Conservation (phyloP, 2,329 filamentous ascomycete genomes). For the Chrysosphaeria jannelii region DNA sequence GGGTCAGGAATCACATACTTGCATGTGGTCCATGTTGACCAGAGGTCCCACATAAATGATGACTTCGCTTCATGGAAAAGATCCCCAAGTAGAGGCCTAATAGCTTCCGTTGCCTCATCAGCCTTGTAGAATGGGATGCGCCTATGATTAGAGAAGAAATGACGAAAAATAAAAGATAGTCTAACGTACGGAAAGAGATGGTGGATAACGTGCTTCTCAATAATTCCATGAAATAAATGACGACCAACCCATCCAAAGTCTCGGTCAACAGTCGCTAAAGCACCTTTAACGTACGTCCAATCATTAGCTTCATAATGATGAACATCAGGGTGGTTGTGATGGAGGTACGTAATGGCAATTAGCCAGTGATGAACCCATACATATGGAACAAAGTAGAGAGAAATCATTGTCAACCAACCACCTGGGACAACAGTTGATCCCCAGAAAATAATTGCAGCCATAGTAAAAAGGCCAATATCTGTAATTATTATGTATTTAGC, state of each 20-base stretch:
- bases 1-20: constrained; percentile 16
- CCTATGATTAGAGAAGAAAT: constrained; percentile 20
- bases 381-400: constrained; percentile 90
- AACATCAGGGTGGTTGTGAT: constrained; percentile 81
- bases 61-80: constrained; percentile 61
- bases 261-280: constrained; percentile 80
- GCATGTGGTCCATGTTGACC: constrained; percentile 15
- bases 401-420: constrained; percentile 58
- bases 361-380: constrained; percentile 99
- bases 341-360: constrained; percentile 83
- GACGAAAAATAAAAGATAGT: not conserved
- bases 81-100: constrained; percentile 64
- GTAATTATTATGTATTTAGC: constrained; percentile 63
- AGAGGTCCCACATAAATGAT: constrained; percentile 15
- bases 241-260: constrained; percentile 89
- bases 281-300: constrained; percentile 81
- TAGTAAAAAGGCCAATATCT: constrained; percentile 49
- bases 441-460: constrained; percentile 27
- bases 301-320: constrained; percentile 62
- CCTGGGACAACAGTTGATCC: constrained; percentile 34
- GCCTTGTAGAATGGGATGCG: constrained; percentile 32
- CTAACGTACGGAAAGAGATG: constrained; percentile 37
- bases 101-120: constrained; percentile 6
- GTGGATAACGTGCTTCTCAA: constrained; percentile 89
- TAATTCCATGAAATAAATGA: constrained; percentile 68